Percentiles rank a stretch among this genome's conserved stretches.
phyloP scores from a whole-genome alignment of 108 stramenopile genomes.

The Pseudonitzschia multistriata region DNA sequence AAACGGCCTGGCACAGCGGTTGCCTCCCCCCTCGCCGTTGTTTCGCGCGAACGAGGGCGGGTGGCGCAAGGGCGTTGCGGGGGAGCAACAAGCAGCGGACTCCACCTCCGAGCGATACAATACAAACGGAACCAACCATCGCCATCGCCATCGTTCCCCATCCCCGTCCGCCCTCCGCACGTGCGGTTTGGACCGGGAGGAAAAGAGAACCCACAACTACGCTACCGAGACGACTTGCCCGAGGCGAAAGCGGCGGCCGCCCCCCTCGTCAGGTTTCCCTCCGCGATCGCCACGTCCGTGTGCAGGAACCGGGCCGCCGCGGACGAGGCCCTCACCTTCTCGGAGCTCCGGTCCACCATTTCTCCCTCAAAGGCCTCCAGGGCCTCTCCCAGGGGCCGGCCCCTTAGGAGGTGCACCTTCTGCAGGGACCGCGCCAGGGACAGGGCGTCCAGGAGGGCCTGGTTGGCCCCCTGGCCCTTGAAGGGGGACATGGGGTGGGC shows the following conservation, averaged over 20 bases:
- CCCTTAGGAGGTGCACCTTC: not conserved
- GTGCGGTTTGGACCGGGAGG: too few relatives aligned
- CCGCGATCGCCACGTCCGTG: constrained; percentile 50
- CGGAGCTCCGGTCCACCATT: constrained; percentile 55
- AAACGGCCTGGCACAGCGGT: too few relatives aligned
- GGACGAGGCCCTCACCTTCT: constrained; percentile 63
- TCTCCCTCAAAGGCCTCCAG: constrained; percentile 56
- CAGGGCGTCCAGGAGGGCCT: constrained; percentile 78
- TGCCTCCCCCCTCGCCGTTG: too few relatives aligned
- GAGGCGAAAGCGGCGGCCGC: constrained; percentile 27
- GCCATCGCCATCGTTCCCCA: too few relatives aligned
- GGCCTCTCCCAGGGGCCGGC: constrained; percentile 4
- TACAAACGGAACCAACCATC: too few relatives aligned
- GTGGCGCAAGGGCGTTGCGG: too few relatives aligned
- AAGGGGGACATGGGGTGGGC: constrained; percentile 87
- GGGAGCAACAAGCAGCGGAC: too few relatives aligned
- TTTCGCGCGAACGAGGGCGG: too few relatives aligned
- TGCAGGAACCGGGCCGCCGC: constrained; percentile 72
- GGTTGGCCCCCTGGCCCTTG: constrained; percentile 89
- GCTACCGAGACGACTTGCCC: not conserved
- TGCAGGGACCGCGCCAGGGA: constrained; percentile 57
- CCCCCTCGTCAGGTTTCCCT: constrained; percentile 67
- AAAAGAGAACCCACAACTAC: too few relatives aligned
- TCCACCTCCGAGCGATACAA: too few relatives aligned
- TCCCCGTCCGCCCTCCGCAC: too few relatives aligned